Evolutionary conservation across 1,139 yeast genomes (phyloP).

Genomic region (Blastobotrys serpentis): DNA sequence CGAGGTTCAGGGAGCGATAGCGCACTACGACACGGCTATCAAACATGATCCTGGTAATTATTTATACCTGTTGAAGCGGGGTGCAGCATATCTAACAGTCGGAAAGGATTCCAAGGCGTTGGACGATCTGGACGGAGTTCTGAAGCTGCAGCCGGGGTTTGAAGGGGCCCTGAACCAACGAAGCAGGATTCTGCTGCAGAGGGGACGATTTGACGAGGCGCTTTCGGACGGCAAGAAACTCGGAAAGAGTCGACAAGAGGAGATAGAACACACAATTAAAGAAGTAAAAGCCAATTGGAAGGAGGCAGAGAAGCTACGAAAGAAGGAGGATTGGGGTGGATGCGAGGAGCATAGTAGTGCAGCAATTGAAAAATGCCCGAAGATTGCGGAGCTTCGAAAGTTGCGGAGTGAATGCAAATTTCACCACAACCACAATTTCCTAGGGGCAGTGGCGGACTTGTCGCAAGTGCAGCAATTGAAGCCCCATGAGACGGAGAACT

Average conservation of each 20-base stretch:
- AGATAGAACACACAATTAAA: constrained; percentile 12
- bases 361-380: constrained; percentile 37
- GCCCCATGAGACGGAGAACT: constrained; percentile 32
- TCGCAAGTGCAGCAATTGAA: constrained; percentile 29
- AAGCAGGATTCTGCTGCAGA: constrained; percentile 35
- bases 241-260: constrained; percentile 5
- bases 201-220: constrained; percentile 38
- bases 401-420: constrained; percentile 38
- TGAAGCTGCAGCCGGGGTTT: constrained; percentile 38
- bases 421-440: constrained; percentile 30
- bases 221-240: constrained; percentile 19
- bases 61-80: constrained; percentile 40
- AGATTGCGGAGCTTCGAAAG: constrained; percentile 28
- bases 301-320: constrained; percentile 22
- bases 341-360: constrained; percentile 33
- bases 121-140: constrained; percentile 37
- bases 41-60: constrained; percentile 36
- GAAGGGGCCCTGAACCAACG: constrained; percentile 39
- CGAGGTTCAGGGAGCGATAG: constrained; percentile 48
- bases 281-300: constrained; percentile 8
- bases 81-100: constrained; percentile 39
- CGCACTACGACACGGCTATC: constrained; percentile 47
- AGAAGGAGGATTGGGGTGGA: constrained; percentile 28
- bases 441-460: constrained; percentile 39
- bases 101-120: constrained; percentile 40